A percentile compares a stretch with the other conserved stretches of the same genome.
These are phyloP conservation scores for Suillus cothurnatus DNA, from an alignment of 768 basidiomycete genomes.

Conservation along the genomic window DNA sequence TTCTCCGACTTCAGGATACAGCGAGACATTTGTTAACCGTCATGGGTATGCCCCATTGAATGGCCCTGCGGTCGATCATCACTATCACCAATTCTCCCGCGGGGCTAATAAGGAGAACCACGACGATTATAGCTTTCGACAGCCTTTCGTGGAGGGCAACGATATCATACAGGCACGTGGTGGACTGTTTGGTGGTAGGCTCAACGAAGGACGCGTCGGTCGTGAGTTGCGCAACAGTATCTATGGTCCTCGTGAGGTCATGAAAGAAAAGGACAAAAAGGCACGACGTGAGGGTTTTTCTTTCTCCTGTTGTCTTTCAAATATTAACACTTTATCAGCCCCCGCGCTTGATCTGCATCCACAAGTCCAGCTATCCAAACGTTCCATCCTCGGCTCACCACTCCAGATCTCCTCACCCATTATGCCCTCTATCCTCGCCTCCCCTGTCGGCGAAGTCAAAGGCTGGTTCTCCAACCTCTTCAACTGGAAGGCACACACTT, in stretches of 20 bases:
- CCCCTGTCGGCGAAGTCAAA: slow-evolving; percentile 82
- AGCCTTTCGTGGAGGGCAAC: slow-evolving; percentile 16
- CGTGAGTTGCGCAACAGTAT: slow-evolving; percentile 57
- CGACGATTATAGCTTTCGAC: slow-evolving; percentile 17
- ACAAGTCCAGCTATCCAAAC: slow-evolving; percentile 42
- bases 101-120: slow-evolving; percentile 44
- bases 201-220: slow-evolving; percentile 35
- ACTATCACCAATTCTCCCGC: slow-evolving; percentile 11
- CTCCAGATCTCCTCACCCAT: slow-evolving; percentile 41
- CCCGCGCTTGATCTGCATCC: slow-evolving; percentile 57
- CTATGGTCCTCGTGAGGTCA: slow-evolving; percentile 35
- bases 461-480: slow-evolving; percentile 97
- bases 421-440: slow-evolving; percentile 50
- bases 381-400: slow-evolving; percentile 54
- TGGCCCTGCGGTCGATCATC: slow-evolving; percentile 14
- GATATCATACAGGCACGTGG: slow-evolving; percentile 26
- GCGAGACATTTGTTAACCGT: slow-evolving; percentile 1
- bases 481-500: slow-evolving; percentile 77
- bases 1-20: slow-evolving; percentile 25
- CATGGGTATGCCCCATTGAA: slow-evolving; percentile 13
- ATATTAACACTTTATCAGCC: slow-evolving; percentile 37
- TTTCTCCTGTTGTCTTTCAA: slow-evolving; percentile 3
- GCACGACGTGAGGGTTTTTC: slow-evolving; percentile 49
- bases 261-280: slow-evolving; percentile 56
- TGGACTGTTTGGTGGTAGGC: slow-evolving; percentile 36